These are phyloP conservation scores for Mycena sp. DNA, from an alignment of 1,284 basidiomycete genomes.

Conservation along the genomic window DNA sequence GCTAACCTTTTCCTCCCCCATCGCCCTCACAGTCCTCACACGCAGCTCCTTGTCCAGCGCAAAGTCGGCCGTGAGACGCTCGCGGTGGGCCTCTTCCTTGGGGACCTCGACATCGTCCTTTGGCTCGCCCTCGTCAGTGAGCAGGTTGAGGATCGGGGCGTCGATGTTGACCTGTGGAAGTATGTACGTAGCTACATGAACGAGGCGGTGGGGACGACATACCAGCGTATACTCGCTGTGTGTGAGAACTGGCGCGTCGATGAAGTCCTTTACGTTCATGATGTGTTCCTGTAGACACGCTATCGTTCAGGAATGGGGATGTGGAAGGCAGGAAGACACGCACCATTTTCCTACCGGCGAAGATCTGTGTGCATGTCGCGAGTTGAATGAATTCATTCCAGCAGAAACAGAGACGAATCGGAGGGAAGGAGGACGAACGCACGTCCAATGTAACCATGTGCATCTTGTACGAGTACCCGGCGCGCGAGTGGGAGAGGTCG, in stretches of 20 bases:
- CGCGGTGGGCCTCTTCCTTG: not conserved
- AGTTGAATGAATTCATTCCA: not conserved
- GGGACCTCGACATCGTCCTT: conserved; percentile 18
- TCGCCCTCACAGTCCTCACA: not conserved
- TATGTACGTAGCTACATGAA: not conserved
- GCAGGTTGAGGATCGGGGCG: conserved; percentile 13
- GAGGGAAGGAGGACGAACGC: not conserved
- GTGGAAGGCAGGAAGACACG: not conserved
- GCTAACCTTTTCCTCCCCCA: conserved; percentile 11
- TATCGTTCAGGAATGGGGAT: not conserved
- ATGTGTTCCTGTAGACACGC: conserved; percentile 4
- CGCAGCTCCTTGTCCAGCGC: not conserved
- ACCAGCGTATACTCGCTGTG: conserved; percentile 10
- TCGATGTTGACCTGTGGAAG: conserved; percentile 9
- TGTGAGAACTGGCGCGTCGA: conserved; percentile 5
- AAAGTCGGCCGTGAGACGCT: conserved; percentile 3
- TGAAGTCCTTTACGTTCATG: too few species aligned
- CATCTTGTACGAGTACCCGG: not conserved
- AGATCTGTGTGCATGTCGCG: conserved; percentile 1
- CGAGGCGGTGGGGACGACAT: not conserved
- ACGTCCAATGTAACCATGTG: conserved; percentile 7
- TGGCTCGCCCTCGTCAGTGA: conserved; percentile 3
- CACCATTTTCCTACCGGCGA: conserved; percentile 3
- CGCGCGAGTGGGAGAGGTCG: not conserved
- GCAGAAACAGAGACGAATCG: too few species aligned